phyloP scores from a whole-genome alignment of 2,329 filamentous ascomycete species.

The Pseudopyricularia cyperi region DNA sequence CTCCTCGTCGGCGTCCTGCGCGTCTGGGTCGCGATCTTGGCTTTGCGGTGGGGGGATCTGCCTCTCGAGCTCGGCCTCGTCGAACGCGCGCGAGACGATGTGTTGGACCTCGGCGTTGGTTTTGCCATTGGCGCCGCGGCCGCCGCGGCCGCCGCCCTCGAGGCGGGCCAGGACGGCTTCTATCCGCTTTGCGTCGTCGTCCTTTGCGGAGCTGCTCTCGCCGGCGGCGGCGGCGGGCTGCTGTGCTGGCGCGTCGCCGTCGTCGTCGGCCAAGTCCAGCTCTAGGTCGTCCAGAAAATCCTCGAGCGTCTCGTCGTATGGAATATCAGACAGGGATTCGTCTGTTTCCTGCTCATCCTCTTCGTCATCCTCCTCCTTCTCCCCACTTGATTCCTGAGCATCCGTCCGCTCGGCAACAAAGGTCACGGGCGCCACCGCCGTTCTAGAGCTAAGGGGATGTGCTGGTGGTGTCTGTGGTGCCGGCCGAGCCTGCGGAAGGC shows the following conservation, averaged over 20 bases:
- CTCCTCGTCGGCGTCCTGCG: neutral
- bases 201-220: slow-evolving; percentile 5
- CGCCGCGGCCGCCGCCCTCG: neutral
- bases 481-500: no score
- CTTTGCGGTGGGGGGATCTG: neutral
- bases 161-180: slow-evolving; percentile 19
- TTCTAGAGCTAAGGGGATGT: no score
- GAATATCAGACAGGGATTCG: neutral
- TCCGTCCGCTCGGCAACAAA: no score
- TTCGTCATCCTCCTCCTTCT: neutral
- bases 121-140: slow-evolving; percentile 20
- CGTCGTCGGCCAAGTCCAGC: slow-evolving; percentile 11
- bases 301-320: neutral
- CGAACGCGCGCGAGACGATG: slow-evolving; percentile 30
- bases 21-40: neutral
- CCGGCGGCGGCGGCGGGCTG: neutral
- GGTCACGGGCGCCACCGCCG: neutral
- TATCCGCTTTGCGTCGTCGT: slow-evolving; percentile 19
- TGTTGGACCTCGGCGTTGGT: slow-evolving; percentile 31
- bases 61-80: slow-evolving; percentile 20
- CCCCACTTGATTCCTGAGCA: neutral
- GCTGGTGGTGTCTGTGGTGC: no score
- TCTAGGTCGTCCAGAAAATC: slow-evolving; percentile 17
- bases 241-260: slow-evolving; percentile 15
- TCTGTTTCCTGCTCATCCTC: neutral